Evolutionary conservation across 2,329 filamentous ascomycete genomes (phyloP), one percentile per base, ranked within the genome.

Genomic region (Fusarium sp.): DNA sequence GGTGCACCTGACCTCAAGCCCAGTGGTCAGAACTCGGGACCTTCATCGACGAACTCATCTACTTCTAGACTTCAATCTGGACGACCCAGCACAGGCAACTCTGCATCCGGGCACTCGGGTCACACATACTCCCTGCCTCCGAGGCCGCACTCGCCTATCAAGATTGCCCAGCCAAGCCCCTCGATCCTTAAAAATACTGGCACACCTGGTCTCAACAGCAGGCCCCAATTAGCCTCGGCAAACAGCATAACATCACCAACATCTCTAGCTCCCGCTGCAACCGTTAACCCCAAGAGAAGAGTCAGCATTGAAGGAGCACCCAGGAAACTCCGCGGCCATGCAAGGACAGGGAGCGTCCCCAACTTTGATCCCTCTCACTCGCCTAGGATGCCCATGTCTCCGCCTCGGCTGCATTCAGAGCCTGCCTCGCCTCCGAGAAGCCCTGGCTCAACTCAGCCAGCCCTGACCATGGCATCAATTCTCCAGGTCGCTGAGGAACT

Each of bases 401-500:
- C 58, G 56, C 67, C 45, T 54, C 62, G 80, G 68, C 74, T 80
- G 65, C 72, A 81, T 52, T 79, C 84, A 30, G 79, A 86, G 69
- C 59, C 81, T 57, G 77, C 83, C 0, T 86, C 86, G 2, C 83
- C 84, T 1, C 80, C 82, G 12, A 74, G 75, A 38, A 82, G 79
- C 32, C 80, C 82, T 14, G 79, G 76, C n/a, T 35, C 78, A 3
- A 65, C 74, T 0, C 81, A 81, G 61, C 77, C 80, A 11, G 79
- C 85, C 35, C 81, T 89, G 72, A 86, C 87, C 6, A 85, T 91
- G 80, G 87, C 89, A 2, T 89, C 88, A 0, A 86, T 90, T 56
- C 81, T 91, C 15, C 88, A 90, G 78, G 86, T 86, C 3, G 86
- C 87, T 3, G 89, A 90, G 15, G 89, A 90, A 10, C 77, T 89